Conservation (phyloP, 2,329 filamentous ascomycete genomes). For the Aspergillus tanneri region DNA sequence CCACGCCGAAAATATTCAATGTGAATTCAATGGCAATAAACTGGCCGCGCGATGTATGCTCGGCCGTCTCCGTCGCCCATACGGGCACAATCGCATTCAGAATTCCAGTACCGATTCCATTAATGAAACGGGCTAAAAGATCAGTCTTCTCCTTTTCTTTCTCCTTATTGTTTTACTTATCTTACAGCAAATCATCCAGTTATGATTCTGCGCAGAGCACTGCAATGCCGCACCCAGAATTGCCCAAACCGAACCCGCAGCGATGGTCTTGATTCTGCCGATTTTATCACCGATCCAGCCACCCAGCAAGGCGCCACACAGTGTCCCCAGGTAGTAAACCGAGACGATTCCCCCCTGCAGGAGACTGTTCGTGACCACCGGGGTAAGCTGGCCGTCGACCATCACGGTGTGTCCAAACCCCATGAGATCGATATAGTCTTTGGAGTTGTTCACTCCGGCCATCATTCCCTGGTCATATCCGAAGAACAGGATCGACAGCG, state of each 20-base stretch:
- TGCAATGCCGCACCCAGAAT: constrained; percentile 64
- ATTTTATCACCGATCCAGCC: constrained; percentile 64
- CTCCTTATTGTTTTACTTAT: too few relatives aligned
- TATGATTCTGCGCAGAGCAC: constrained; percentile 62
- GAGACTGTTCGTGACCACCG: constrained; percentile 59
- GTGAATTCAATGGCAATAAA: constrained; percentile 73
- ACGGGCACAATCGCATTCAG: constrained; percentile 70
- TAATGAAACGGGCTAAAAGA: constrained; percentile 54
- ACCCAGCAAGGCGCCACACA: constrained; percentile 62
- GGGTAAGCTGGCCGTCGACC: constrained; percentile 43
- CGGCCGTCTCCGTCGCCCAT: constrained; percentile 68
- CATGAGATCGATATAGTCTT: constrained; percentile 65
- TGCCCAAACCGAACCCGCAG: constrained; percentile 57
- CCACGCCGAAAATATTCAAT: constrained; percentile 69
- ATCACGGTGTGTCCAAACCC: constrained; percentile 60
- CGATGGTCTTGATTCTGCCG: constrained; percentile 65
- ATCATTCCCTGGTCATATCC: constrained; percentile 58
- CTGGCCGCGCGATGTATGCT: constrained; percentile 65
- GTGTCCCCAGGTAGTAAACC: constrained; percentile 60
- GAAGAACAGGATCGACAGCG: constrained; percentile 68
- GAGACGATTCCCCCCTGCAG: constrained; percentile 64
- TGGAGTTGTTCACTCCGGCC: constrained; percentile 65
- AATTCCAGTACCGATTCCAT: constrained; percentile 67
- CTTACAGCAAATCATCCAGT: constrained; percentile 69
- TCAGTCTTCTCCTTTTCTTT: neutral